Evolutionary conservation across 2,329 filamentous ascomycete species (phyloP).

Genomic region (Calonectria multiphialidica): DNA sequence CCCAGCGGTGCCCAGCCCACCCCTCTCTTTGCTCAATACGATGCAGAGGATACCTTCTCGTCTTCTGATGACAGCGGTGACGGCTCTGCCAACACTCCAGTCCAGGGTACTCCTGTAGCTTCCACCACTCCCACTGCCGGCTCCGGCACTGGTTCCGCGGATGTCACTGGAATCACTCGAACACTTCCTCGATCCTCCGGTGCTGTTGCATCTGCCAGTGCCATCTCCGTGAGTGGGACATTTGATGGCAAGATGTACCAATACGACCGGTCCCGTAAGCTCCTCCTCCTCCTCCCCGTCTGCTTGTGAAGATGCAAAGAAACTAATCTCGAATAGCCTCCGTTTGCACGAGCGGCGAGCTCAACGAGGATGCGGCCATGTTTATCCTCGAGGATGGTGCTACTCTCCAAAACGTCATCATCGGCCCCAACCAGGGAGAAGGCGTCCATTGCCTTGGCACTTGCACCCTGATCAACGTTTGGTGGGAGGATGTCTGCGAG

Average conservation of each 20-base stretch:
- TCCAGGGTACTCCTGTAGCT: background rate
- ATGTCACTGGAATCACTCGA: conserved; percentile 31
- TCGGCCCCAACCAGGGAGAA: conserved; percentile 63
- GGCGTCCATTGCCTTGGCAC: conserved; percentile 63
- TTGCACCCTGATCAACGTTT: conserved; percentile 55
- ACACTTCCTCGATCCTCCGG: conserved; percentile 37
- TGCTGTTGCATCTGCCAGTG: conserved; percentile 28
- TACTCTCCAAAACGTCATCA: conserved; percentile 65
- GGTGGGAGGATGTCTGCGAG: conserved; percentile 55
- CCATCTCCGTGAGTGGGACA: conserved; percentile 35
- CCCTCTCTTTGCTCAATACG: background rate
- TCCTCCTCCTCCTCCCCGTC: too few relatives aligned
- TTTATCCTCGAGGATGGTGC: conserved; percentile 65
- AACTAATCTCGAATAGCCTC: conserved; percentile 15
- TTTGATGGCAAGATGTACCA: conserved; percentile 36
- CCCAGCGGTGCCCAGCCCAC: background rate
- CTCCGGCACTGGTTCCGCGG: conserved; percentile 18
- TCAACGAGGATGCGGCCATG: conserved; percentile 53
- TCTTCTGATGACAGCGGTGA: background rate
- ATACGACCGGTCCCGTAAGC: conserved; percentile 39
- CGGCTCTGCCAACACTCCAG: background rate
- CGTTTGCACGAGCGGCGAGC: conserved; percentile 42
- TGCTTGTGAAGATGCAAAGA: background rate
- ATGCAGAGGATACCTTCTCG: background rate
- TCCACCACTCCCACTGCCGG: background rate